Evolutionary conservation across 768 basidiomycete species (phyloP), one percentile per base, ranked within the genome.

Genomic region (Holtermannia corniformis): DNA sequence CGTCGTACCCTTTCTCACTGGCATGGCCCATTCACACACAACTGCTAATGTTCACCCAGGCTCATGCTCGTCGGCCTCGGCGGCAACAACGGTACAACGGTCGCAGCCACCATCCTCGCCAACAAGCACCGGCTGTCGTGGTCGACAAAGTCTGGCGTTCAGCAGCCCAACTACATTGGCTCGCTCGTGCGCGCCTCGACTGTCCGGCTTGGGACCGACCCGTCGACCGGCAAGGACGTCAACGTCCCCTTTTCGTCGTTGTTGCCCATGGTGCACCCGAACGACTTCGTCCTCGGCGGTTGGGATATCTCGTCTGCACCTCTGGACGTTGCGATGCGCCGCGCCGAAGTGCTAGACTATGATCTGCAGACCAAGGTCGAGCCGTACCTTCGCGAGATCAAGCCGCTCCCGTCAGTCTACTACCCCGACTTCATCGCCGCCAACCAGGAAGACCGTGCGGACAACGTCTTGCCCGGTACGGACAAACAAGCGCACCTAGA

Each of bases 101-200:
- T 97, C 45, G 84, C 83, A 58, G 92, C 95, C 12, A 95, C 92
- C 56, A 83, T 96, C 71, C 81, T 95, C 62, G 95, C 95, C 64
- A 97, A 97, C 79, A 83, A 83, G 61, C 86, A 97, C 78, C 83
- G 86, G 73, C 89, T 97, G 73, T 75, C 79, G 55, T 99, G 93
- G 95, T 81, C 82, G 75, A 97, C 91, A 75, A 96, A 95, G 79
- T 75, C 78, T 27, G 91, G 93, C 47, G 64, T 86, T 56, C 87
- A 93, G 75, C 85, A 84, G 70, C 95, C 95, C 68, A 96, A 99
- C 77, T 96, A 96, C 77, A 89, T 96, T 61, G 93, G 92, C 47
- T 96, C 93, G 20, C 78, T 99, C 64, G 83, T 97, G 52, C 88
- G 92, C 57, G 93, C 92, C 2, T 95, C 91, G 43, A 99, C 95